Conservation (phyloP, 805 yeast species). For the Saccharomyces eubayanus region DNA sequence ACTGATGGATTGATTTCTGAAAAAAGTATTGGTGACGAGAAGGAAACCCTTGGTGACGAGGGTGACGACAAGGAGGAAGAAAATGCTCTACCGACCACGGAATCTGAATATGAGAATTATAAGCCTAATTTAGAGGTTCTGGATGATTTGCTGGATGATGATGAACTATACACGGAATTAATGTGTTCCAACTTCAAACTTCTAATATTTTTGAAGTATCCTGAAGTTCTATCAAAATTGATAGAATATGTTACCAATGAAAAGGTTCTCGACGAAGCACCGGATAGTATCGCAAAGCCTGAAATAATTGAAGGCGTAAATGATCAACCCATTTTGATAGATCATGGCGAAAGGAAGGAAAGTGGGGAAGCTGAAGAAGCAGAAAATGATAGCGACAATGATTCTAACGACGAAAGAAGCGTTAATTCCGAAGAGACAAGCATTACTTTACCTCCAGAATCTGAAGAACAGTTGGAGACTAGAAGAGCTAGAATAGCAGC, state of each 20-base stretch:
- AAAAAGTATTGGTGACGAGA: conserved; percentile 25
- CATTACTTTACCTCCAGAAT: conserved; percentile 30
- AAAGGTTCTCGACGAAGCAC: conserved; percentile 23
- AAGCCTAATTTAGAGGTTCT: conserved; percentile 36
- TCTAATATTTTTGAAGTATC: conserved; percentile 70
- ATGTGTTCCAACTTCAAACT: conserved; percentile 64
- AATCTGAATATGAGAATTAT: conserved; percentile 29
- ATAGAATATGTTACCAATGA: conserved; percentile 55
- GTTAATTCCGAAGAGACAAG: conserved; percentile 29
- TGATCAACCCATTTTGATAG: conserved; percentile 8
- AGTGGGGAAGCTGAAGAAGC: conserved; percentile 4
- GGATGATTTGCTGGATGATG: conserved; percentile 62
- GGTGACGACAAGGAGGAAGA: conserved; percentile 14
- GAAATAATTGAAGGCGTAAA: conserved; percentile 9
- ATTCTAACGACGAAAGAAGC: conserved; percentile 4
- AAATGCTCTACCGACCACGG: conserved; percentile 26
- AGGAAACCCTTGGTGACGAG: conserved; percentile 17
- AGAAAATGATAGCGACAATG: conserved; percentile 6
- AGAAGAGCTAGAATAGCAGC: conserved; percentile 64
- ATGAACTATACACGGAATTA: conserved; percentile 63
- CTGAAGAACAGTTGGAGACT: conserved; percentile 32
- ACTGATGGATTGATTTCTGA: not conserved
- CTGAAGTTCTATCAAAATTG: conserved; percentile 61
- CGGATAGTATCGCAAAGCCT: conserved; percentile 10
- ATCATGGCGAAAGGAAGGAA: not conserved